Conservation (phyloP, 2,329 filamentous ascomycete species). For the Westerdykella sp. region DNA sequence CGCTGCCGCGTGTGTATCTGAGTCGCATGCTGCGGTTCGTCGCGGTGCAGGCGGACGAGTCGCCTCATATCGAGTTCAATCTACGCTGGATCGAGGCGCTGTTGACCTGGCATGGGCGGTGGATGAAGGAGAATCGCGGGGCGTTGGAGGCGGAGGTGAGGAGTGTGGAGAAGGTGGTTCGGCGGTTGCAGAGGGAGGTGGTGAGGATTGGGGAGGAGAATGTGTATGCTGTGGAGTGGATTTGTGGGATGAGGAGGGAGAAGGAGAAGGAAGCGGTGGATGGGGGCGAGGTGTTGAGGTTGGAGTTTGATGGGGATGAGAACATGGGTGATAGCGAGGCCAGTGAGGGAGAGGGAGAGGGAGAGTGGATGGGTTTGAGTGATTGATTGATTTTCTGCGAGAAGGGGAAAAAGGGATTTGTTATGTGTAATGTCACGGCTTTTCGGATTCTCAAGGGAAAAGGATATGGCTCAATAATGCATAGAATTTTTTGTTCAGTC, state of each 20-base stretch:
- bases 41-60: conserved; percentile 79
- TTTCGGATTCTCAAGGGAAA: too few relatives aligned
- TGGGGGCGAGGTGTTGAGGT: conserved; percentile 11
- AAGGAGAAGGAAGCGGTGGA: conserved; percentile 14
- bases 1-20: conserved; percentile 80
- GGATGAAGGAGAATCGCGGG: conserved; percentile 72
- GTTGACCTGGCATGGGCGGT: conserved; percentile 75
- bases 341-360: conserved; percentile 39
- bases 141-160: conserved; percentile 80
- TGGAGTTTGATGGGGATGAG: conserved; percentile 34
- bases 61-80: conserved; percentile 91
- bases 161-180: conserved; percentile 72
- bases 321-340: conserved; percentile 31
- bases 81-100: conserved; percentile 82
- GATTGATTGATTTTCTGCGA: background rate
- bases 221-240: conserved; percentile 79
- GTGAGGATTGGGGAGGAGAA: conserved; percentile 81
- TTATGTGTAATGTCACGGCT: too few relatives aligned
- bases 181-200: conserved; percentile 74
- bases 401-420: too few relatives aligned
- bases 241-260: conserved; percentile 51
- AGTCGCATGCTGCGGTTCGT: conserved; percentile 80
- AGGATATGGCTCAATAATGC: too few relatives aligned
- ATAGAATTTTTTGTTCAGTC: too few relatives aligned
- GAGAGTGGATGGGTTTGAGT: conserved; percentile 50